Evolutionary conservation across 2,329 filamentous ascomycete species (phyloP).

Genomic region (Teratosphaeria gauchensis): DNA sequence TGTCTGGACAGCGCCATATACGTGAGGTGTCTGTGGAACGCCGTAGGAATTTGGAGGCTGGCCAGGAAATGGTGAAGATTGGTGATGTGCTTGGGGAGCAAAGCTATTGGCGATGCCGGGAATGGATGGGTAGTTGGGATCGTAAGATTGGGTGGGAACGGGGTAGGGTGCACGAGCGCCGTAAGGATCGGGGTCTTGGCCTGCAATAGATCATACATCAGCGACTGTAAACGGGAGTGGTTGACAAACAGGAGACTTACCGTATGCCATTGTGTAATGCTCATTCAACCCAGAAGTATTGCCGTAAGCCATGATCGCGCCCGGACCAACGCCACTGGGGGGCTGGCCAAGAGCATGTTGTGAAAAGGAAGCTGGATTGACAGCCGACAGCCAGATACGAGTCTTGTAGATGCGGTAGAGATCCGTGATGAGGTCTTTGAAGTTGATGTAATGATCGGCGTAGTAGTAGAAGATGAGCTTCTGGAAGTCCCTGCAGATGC

Average conservation of each 20-base stretch:
- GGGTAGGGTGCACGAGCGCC: slow-evolving; percentile 25
- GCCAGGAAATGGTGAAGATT: background rate
- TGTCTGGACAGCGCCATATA: background rate
- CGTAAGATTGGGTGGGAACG: slow-evolving; percentile 24
- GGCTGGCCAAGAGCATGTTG: slow-evolving; percentile 26
- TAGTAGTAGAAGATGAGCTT: slow-evolving; percentile 99
- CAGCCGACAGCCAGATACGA: slow-evolving; percentile 98
- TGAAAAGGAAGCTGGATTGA: slow-evolving; percentile 86
- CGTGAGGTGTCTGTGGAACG: background rate
- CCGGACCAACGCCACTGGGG: slow-evolving; percentile 28
- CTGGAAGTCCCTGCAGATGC: slow-evolving; percentile 83
- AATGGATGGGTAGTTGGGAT: slow-evolving; percentile 24
- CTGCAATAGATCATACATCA: slow-evolving; percentile 2
- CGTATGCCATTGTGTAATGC: slow-evolving; percentile 24
- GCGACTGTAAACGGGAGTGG: background rate
- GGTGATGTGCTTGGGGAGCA: slow-evolving; percentile 3
- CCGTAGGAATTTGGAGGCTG: background rate
- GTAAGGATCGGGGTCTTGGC: slow-evolving; percentile 23
- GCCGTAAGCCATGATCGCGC: slow-evolving; percentile 19
- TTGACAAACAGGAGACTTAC: background rate
- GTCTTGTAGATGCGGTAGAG: slow-evolving; percentile 99
- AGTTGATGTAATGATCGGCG: slow-evolving; percentile 96
- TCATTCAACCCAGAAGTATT: slow-evolving; percentile 12
- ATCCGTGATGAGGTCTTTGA: slow-evolving; percentile 94
- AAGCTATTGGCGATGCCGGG: slow-evolving; percentile 24